Conservation (phyloP, 2,329 filamentous ascomycete species). For the Nigrospora osmanthi region DNA sequence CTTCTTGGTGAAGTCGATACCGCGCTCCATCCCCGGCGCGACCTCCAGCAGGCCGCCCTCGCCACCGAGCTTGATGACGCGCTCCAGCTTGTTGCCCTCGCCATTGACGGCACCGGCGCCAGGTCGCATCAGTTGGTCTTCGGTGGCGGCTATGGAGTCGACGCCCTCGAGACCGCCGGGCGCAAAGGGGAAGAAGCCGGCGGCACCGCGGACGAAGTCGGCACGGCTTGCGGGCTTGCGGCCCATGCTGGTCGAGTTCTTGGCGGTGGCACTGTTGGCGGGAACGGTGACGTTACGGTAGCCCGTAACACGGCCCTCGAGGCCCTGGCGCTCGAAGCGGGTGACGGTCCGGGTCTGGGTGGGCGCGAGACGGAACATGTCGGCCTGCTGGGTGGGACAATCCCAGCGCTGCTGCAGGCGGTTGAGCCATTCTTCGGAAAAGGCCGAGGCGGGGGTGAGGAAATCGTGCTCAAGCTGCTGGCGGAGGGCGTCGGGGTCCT, state of each 20-base stretch:
- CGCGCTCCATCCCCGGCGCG: slow-evolving; percentile 74
- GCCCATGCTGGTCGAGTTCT: slow-evolving; percentile 85
- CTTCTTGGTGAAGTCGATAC: slow-evolving; percentile 61
- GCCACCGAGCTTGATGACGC: slow-evolving; percentile 74
- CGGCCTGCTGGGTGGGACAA: slow-evolving; percentile 67
- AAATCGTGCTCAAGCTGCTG: slow-evolving; percentile 67
- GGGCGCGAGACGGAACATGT: slow-evolving; percentile 78
- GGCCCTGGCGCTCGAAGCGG: slow-evolving; percentile 81
- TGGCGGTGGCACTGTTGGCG: slow-evolving; percentile 80
- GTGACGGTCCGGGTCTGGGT: slow-evolving; percentile 94
- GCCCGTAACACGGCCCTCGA: slow-evolving; percentile 86
- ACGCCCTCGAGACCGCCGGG: slow-evolving; percentile 84
- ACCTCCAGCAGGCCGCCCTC: slow-evolving; percentile 73
- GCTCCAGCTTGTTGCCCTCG: slow-evolving; percentile 55
- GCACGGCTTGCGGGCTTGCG: slow-evolving; percentile 80
- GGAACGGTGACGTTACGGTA: slow-evolving; percentile 93
- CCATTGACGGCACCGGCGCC: slow-evolving; percentile 36
- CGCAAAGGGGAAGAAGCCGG: slow-evolving; percentile 90
- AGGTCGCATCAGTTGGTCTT: slow-evolving; percentile 61
- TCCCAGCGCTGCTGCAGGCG: slow-evolving; percentile 87
- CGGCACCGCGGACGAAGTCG: slow-evolving; percentile 87
- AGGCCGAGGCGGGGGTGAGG: slow-evolving; percentile 69
- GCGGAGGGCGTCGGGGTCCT: slow-evolving; percentile 57
- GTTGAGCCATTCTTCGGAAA: slow-evolving; percentile 83
- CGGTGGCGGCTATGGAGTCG: slow-evolving; percentile 75